Evolutionary conservation across 2,329 filamentous ascomycete genomes (phyloP).

Genomic region (Davidsoniella eucalypti): DNA sequence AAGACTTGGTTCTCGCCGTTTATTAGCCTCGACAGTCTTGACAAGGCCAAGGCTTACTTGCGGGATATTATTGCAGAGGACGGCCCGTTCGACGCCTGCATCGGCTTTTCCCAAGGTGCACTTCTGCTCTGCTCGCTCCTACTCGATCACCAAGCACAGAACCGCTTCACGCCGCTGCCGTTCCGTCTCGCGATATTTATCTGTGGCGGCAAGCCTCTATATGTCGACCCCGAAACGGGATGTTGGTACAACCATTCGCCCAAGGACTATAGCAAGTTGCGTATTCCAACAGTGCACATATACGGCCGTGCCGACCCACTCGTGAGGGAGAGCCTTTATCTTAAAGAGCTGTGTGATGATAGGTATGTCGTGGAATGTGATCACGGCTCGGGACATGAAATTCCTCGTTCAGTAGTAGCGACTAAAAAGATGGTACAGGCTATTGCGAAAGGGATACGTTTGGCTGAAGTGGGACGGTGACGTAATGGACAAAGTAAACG

Average conservation of each 20-base stretch:
- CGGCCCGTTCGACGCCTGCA: slow-evolving; percentile 15
- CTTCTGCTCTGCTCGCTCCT: neutral
- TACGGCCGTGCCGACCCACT: neutral
- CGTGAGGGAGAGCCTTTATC: neutral
- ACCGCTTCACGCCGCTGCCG: neutral
- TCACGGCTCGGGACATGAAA: slow-evolving; percentile 1
- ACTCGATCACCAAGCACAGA: neutral
- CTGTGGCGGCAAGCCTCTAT: neutral
- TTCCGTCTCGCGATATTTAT: slow-evolving; percentile 9
- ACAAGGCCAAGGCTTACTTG: slow-evolving; percentile 6
- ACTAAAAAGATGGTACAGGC: slow-evolving; percentile 5
- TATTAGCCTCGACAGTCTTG: neutral
- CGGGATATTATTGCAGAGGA: slow-evolving; percentile 10
- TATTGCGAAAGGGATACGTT: neutral
- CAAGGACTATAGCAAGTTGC: slow-evolving; percentile 1
- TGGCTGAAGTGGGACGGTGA: neutral
- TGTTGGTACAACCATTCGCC: neutral
- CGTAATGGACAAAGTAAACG: no score
- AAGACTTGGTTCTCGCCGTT: slow-evolving; percentile 6
- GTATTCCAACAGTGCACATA: slow-evolving; percentile 7
- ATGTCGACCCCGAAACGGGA: neutral
- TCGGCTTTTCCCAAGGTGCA: slow-evolving; percentile 16
- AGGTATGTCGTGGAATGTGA: neutral
- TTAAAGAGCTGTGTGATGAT: slow-evolving; percentile 3
- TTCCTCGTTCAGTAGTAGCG: neutral